A percentile compares a stretch with the other conserved stretches of the same genome.
These are phyloP conservation scores for Fagus crenata DNA, from an alignment of 306 rosid genomes.

Conservation along the genomic window DNA sequence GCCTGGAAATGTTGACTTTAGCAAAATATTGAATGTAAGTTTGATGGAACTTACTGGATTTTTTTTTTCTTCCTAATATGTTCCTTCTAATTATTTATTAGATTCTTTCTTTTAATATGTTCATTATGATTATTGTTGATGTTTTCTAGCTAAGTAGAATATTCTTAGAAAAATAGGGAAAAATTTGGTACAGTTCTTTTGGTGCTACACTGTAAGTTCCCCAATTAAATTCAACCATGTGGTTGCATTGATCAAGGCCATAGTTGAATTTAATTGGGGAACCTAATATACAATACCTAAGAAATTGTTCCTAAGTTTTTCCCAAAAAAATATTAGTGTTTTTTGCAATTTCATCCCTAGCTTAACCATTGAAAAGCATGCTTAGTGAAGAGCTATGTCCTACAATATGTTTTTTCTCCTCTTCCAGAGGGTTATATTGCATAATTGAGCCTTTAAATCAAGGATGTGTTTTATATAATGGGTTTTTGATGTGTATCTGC, in stretches of 20 bases:
- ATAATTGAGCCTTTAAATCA: neutral
- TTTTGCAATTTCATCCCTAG: neutral
- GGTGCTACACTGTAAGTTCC: no score
- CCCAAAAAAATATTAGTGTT: neutral
- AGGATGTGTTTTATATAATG: neutral
- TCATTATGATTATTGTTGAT: slow-evolving; percentile 1
- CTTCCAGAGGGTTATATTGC: neutral
- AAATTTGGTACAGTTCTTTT: no score
- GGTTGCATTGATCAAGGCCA: no score
- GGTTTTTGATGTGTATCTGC: slow-evolving; percentile 9
- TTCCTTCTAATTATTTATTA: neutral
- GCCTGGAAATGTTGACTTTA: slow-evolving; percentile 87
- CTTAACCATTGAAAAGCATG: neutral
- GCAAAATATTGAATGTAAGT: slow-evolving; percentile 84
- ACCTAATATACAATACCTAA: no score
- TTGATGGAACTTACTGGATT: slow-evolving; percentile 1
- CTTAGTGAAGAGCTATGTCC: neutral
- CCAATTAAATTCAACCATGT: no score
- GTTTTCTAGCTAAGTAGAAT: neutral
- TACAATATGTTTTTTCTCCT: neutral
- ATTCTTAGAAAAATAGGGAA: no score
- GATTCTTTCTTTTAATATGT: slow-evolving; percentile 14
- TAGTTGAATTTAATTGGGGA: no score
- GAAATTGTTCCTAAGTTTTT: no score
- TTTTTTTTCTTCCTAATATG: neutral